These are phyloP conservation scores for Heliamphora exappendiculata DNA, from an alignment of 148 eudicot species.

Conservation along the genomic window DNA sequence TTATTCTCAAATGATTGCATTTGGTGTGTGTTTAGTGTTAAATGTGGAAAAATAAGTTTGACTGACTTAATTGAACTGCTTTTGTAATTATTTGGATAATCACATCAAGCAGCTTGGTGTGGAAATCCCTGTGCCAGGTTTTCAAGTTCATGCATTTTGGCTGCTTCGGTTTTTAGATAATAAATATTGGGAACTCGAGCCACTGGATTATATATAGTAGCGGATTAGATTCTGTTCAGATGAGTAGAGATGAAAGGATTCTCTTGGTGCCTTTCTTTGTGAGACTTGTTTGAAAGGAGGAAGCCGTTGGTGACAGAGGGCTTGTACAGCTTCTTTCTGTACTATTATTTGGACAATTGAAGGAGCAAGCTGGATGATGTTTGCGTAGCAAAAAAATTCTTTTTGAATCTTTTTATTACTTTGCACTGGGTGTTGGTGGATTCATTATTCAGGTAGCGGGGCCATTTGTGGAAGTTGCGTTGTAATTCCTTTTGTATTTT, in stretches of 20 bases:
- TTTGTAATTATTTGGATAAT: neutral
- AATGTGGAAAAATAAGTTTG: neutral
- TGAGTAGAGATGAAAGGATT: neutral
- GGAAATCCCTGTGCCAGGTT: neutral
- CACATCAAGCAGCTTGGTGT: neutral
- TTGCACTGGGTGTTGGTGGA: neutral
- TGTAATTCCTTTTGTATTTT: neutral
- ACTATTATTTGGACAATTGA: neutral
- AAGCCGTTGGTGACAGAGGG: neutral
- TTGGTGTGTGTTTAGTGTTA: neutral
- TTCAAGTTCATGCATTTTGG: neutral
- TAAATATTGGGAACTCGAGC: neutral
- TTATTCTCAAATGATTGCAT: neutral
- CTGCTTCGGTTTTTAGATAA: neutral
- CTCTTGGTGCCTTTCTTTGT: neutral
- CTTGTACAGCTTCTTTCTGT: neutral
- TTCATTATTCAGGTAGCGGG: neutral
- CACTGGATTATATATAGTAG: neutral
- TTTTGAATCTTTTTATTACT: neutral
- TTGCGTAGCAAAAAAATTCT: neutral
- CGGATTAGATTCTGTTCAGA: neutral
- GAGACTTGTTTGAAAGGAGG: neutral
- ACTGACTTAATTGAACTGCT: neutral
- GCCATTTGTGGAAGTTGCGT: neutral
- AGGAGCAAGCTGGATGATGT: slow-evolving; percentile 1